Conservation (phyloP, 176 grass and related monocot species). For the Otatea glauca region DNA sequence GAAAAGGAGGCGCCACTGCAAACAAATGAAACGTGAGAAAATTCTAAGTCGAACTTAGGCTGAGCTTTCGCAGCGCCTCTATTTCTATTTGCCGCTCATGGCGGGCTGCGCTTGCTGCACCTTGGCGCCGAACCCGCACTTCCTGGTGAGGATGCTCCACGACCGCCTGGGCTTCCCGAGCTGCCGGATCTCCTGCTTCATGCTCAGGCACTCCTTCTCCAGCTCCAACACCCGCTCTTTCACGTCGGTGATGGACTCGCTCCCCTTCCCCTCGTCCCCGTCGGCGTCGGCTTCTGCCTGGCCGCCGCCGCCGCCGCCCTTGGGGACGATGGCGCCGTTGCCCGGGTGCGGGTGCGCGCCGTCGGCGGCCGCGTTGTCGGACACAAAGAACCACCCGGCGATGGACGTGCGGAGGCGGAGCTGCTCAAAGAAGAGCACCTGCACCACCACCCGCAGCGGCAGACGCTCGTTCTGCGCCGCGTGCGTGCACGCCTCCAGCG, state of each 20-base stretch:
- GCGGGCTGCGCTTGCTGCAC: constrained; percentile 51
- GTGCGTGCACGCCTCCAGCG: constrained; percentile 76
- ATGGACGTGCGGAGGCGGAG: constrained; percentile 79
- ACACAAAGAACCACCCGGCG: constrained; percentile 70
- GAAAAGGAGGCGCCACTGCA: background rate
- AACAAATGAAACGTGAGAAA: background rate
- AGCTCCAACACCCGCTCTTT: constrained; percentile 60
- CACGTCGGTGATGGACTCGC: constrained; percentile 50
- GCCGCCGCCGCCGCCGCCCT: constrained; percentile 28
- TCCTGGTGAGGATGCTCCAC: constrained; percentile 62
- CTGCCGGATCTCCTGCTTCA: constrained; percentile 72
- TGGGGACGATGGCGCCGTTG: constrained; percentile 44
- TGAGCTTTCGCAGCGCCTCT: background rate
- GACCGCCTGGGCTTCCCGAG: constrained; percentile 65
- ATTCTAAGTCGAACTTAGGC: background rate
- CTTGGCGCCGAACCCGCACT: constrained; percentile 63
- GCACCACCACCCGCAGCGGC: constrained; percentile 76
- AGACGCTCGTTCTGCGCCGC: constrained; percentile 78
- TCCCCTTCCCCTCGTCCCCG: constrained; percentile 36
- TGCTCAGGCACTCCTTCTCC: constrained; percentile 69
- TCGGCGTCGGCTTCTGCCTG: background rate
- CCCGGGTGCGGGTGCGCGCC: constrained; percentile 37
- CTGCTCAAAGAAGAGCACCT: constrained; percentile 90
- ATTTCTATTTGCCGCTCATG: constrained; percentile 57
- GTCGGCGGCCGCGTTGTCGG: constrained; percentile 52